Evolutionary conservation across 148 eudicot species (phyloP).

Genomic region (Mesembryanthemum crystallinum): DNA sequence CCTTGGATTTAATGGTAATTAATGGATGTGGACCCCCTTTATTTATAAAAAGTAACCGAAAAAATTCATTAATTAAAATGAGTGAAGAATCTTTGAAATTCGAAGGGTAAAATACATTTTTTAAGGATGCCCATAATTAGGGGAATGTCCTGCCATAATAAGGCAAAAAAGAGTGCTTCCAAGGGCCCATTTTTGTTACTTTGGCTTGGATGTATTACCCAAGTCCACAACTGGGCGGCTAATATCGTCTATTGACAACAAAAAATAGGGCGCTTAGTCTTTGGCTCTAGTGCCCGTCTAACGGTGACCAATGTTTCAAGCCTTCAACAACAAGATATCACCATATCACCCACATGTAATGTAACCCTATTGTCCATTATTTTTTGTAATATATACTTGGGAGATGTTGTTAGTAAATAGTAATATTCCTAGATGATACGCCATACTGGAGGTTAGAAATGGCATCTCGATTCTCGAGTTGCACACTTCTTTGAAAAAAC

Average conservation of each 20-base stretch:
- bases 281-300: neutral
- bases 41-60: too few species aligned
- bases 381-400: too few species aligned
- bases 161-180: neutral
- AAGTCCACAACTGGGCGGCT: neutral
- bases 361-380: too few species aligned
- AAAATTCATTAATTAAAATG: too few species aligned
- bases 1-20: neutral
- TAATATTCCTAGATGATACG: too few species aligned
- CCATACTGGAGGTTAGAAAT: too few species aligned
- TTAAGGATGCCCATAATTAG: conserved; percentile 19
- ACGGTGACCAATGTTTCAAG: neutral
- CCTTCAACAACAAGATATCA: too few species aligned
- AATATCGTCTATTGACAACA: neutral
- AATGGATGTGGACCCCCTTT: conserved; percentile 20
- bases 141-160: conserved; percentile 22
- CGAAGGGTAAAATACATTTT: conserved; percentile 1
- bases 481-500: too few species aligned
- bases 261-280: neutral
- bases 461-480: too few species aligned
- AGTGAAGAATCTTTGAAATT: conserved; percentile 19
- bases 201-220: neutral
- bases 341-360: too few species aligned
- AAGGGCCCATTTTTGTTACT: conserved; percentile 7
- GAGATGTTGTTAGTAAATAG: too few species aligned